Evolutionary conservation across 495 filamentous ascomycete genomes (phyloP), one percentile per base, ranked within the genome.

Genomic region (Durotheca rogersii): DNA sequence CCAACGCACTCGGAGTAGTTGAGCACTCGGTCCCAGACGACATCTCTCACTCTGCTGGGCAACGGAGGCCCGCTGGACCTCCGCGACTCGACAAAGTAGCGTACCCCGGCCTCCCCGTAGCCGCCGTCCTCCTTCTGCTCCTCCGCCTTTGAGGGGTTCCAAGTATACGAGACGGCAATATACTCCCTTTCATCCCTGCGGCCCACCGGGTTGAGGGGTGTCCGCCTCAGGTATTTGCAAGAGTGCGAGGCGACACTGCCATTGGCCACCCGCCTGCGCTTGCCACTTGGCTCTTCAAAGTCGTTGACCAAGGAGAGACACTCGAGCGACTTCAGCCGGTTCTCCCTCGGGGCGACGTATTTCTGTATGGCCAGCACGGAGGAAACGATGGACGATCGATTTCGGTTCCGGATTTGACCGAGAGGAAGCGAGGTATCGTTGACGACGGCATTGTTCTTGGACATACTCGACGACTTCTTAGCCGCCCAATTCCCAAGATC

Each of bases 151-250:
- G 62, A 66, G 29, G 45, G 15, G 6, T 53, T n/a, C 62, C 62
- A 66, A 2, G 62, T 66, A 41, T 66, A 66, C 1, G 62, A 66
- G 25, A 66, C 60, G 6, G 62, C 62, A n/a, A 66, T 19, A 42
- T 66, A 66, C 7, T 64, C 51, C 31, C 52, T 53, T 7, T 33
- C 52, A 9, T 27, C 31, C 29, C 53, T 44, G 4, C 18, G 3
- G 14, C 57, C 49, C 4, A 62, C 38, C 2, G 53, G 60, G 41
- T 62, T 31, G 7, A 66, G 42, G 33, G 47, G 29, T 9, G 40
- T 57, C 32, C 62, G 60, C 44, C 50, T 48, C 12, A 66, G 51
- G 17, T 63, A 16, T 7, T 53, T 34, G 3, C 47, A 44, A 10
- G 36, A 41, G 32, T 31, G 21, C 1, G 53, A 36, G 10, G 56